These are phyloP conservation scores for Pythium sp. DNA, from an alignment of 352 stramenopile species.

Conservation along the genomic window DNA sequence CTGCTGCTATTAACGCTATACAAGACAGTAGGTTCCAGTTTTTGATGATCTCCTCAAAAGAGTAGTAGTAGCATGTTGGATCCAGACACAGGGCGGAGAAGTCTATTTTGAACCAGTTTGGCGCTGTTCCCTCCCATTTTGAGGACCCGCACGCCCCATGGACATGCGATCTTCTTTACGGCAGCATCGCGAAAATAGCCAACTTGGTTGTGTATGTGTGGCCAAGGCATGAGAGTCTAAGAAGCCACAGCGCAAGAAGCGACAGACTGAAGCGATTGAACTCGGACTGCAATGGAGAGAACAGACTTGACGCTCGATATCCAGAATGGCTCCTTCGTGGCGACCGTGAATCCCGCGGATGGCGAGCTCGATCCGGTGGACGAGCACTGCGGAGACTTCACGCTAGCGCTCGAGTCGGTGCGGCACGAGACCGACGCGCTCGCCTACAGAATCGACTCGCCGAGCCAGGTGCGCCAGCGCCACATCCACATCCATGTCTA, in stretches of 20 bases:
- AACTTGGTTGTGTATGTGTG: neutral
- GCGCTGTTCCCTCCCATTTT: neutral
- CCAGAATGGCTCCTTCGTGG: neutral
- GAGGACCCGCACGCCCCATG: neutral
- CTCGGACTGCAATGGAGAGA: neutral
- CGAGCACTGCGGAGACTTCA: slow-evolving; percentile 15
- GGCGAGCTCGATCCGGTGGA: slow-evolving; percentile 5
- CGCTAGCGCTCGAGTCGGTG: slow-evolving; percentile 15
- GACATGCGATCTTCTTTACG: too few relatives aligned
- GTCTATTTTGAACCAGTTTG: neutral
- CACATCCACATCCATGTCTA: slow-evolving; percentile 67
- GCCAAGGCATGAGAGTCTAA: neutral
- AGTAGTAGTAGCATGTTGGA: neutral
- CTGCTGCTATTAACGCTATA: too few relatives aligned
- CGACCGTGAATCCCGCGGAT: neutral
- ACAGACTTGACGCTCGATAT: slow-evolving; percentile 10
- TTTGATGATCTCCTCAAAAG: neutral
- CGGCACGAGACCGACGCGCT: slow-evolving; percentile 15
- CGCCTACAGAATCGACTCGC: slow-evolving; percentile 29
- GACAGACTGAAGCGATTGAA: neutral
- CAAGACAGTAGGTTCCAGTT: neutral
- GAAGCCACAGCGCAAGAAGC: neutral
- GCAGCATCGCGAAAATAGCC: neutral
- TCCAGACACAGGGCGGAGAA: neutral
- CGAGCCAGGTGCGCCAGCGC: slow-evolving; percentile 46